Conservation (phyloP, 495 filamentous ascomycete genomes). For the Melanomma pulvis-pyrius region DNA sequence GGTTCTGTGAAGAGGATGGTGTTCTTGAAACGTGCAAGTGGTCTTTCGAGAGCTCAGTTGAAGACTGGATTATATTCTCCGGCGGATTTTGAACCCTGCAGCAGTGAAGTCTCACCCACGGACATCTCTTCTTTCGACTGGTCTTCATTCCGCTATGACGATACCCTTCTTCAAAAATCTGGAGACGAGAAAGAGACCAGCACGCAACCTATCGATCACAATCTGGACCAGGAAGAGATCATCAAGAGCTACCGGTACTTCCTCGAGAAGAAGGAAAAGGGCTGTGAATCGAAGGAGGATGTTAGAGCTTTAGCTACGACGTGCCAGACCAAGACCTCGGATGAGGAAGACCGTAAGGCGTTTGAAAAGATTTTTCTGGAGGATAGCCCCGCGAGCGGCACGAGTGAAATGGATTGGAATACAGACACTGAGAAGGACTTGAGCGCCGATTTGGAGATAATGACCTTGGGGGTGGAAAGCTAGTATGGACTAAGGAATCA, state of each 20-base stretch:
- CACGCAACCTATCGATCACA: neutral
- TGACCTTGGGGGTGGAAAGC: no score
- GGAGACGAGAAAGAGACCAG: neutral
- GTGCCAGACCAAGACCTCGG: neutral
- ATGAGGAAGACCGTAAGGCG: constrained; percentile 15
- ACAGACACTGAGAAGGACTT: neutral
- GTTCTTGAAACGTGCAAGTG: neutral
- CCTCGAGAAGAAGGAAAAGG: constrained; percentile 1
- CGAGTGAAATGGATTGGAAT: neutral
- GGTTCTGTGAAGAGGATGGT: constrained; percentile 16
- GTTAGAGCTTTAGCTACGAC: neutral
- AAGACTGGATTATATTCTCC: no score
- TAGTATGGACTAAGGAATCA: no score
- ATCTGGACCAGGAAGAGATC: constrained; percentile 3
- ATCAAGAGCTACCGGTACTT: constrained; percentile 16
- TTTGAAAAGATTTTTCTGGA: constrained; percentile 24
- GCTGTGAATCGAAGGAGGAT: neutral
- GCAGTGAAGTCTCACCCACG: neutral
- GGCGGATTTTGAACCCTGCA: neutral
- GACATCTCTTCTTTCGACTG: neutral
- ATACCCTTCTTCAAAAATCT: no score
- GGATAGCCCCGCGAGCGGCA: neutral
- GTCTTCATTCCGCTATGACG: neutral
- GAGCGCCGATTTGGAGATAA: neutral
- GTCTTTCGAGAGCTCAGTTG: neutral